phyloP scores from a whole-genome alignment of 257 asterid genomes.

The Prunella vulgaris region DNA sequence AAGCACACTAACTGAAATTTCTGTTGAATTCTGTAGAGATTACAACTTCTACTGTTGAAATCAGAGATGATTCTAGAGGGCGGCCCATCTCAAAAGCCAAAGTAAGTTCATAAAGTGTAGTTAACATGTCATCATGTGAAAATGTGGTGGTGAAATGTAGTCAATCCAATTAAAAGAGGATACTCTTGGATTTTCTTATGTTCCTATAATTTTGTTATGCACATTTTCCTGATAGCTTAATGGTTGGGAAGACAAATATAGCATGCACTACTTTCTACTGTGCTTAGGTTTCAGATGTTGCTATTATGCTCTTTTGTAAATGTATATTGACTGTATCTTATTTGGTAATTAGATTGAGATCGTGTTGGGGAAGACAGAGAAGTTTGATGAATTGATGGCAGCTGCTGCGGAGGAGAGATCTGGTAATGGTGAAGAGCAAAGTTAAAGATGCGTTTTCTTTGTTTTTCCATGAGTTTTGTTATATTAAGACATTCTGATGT shows the following conservation, averaged over 20 bases:
- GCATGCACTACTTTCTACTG: not conserved
- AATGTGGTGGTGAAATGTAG: not conserved
- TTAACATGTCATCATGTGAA: not conserved
- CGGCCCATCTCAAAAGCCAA: constrained; percentile 70
- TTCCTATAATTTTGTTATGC: not conserved
- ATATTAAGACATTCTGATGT: constrained; percentile 16
- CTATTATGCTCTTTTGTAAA: not conserved
- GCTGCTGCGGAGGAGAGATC: constrained; percentile 46
- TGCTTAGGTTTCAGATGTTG: not conserved
- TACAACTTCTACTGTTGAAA: constrained; percentile 72
- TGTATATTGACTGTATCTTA: not conserved
- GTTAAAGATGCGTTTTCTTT: constrained; percentile 21
- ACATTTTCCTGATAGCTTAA: not conserved
- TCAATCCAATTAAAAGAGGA: not conserved
- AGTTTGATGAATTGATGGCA: constrained; percentile 50
- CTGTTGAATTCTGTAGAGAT: constrained; percentile 46
- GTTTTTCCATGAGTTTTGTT: constrained; percentile 21
- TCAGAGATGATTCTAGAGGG: constrained; percentile 69
- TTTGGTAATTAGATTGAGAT: constrained; percentile 41
- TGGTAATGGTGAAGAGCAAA: constrained; percentile 36
- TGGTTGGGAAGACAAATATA: not conserved
- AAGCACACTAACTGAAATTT: not conserved
- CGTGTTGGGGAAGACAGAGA: constrained; percentile 46
- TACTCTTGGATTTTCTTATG: not conserved
- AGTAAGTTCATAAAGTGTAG: constrained; percentile 34